A percentile compares a stretch with the other conserved stretches of the same genome.
phyloP scores from a whole-genome alignment of 1,139 yeast species.

The Scheffersomyces titani region DNA sequence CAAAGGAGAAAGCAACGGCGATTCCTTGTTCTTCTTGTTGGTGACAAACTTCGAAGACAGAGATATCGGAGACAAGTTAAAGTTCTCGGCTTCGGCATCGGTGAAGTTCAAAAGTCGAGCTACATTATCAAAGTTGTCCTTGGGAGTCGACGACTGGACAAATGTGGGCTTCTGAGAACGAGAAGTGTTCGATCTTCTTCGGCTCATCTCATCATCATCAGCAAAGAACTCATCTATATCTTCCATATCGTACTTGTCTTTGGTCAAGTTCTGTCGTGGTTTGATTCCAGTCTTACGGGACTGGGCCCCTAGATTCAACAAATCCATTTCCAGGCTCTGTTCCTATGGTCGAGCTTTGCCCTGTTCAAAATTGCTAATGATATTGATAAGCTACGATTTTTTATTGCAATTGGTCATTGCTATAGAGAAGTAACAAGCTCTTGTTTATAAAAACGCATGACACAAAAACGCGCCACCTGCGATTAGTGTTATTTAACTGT shows the following conservation, averaged over 20 bases:
- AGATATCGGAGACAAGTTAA: constrained; percentile 33
- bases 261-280: constrained; percentile 50
- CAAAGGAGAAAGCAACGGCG: constrained; percentile 37
- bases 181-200: background rate
- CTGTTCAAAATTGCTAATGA: background rate
- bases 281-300: constrained; percentile 64
- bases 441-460: constrained; percentile 1
- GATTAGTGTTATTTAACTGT: background rate
- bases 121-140: constrained; percentile 21
- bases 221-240: constrained; percentile 74
- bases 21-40: constrained; percentile 24
- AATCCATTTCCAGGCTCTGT: constrained; percentile 34
- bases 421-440: background rate
- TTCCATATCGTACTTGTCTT: constrained; percentile 77
- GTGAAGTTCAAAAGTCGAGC: constrained; percentile 42
- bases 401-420: background rate
- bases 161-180: background rate
- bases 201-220: constrained; percentile 38
- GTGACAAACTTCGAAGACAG: constrained; percentile 17
- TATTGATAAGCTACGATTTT: background rate
- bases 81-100: constrained; percentile 38
- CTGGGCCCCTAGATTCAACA: constrained; percentile 53
- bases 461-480: constrained; percentile 4
- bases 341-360: background rate
- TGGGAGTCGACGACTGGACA: constrained; percentile 10